Base-by-base conservation (phyloP, 768 basidiomycete genomes). In the Phylloporus arenicola region DNA sequence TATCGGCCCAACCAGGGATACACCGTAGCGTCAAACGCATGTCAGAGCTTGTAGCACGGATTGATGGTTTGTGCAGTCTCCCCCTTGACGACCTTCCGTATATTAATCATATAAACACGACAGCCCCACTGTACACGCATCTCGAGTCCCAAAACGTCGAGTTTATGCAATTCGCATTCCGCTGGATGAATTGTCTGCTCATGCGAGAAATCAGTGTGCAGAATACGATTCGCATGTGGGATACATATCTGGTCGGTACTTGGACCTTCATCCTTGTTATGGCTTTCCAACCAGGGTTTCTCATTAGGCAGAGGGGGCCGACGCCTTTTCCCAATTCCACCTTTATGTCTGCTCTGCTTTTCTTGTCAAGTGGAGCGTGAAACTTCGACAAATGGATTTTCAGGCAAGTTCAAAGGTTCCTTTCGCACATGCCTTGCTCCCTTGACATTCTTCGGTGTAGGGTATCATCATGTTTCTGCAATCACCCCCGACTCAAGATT, bases 211-310 rank as follows among this genome's bases (percentile, higher is more conserved):
- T 99, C 57, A 95, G 88, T 58, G 92, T 99, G 43, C 82, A 86
- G 60, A 95, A 97, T 67, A 98, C 95, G 16, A 90, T 97, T 44
- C 80, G 96, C 48, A 98, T 98, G 95, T 99, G 96, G 96, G 96
- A 99, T 67, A 98, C 96, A 12, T 99, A 99, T 69, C 71, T 99
- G 62, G 96, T 98, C 53, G 50, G 90, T 70, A 4, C 30, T 14
- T 3, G 20, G 9, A 24, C 43, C 30, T 37, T 6, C 29, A 51
- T 14, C 19, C 4, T 22, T n/a, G 22, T 24, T 38, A 25, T 12
- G 19, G 22, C 19, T 27, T 3, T 13, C 25, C 11, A 8, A 42
- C 34, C 54, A 22, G 53, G 49, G n/a, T 30, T 35, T 39, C 53
- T 2, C 34, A 14, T 19, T 52, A 99, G 96, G 88, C 95, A 13